phyloP scores from a whole-genome alignment of 129 eudicot genomes.

The Arctium lappa region DNA sequence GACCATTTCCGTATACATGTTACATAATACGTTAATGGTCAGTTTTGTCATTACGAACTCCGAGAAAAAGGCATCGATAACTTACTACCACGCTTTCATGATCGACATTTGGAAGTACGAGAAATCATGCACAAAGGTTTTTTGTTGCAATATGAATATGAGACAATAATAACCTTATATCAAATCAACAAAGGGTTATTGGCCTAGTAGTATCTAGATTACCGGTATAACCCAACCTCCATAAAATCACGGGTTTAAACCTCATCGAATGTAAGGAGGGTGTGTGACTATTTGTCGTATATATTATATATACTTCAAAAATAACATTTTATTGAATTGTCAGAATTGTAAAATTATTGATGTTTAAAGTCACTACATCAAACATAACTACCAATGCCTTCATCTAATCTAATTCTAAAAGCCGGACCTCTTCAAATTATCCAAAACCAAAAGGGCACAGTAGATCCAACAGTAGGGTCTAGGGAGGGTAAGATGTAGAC shows the following conservation, averaged over 20 bases:
- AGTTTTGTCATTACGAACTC: too few species aligned
- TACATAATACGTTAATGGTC: too few species aligned
- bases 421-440: not conserved
- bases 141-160: not conserved
- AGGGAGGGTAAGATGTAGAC: not conserved
- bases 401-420: slow-evolving; percentile 15
- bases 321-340: not conserved
- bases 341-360: slow-evolving; percentile 9
- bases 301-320: too few species aligned
- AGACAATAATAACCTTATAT: not conserved
- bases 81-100: not conserved
- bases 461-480: not conserved
- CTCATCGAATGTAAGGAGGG: too few species aligned
- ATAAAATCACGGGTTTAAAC: too few species aligned
- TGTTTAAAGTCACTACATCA: not conserved
- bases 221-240: too few species aligned
- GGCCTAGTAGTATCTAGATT: too few species aligned
- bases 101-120: not conserved
- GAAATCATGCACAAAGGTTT: not conserved
- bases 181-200: not conserved
- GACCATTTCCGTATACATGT: not conserved
- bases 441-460: not conserved
- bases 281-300: too few species aligned
- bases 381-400: slow-evolving; percentile 11
- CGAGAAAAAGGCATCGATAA: too few species aligned